Percentiles rank a stretch among this genome's conserved stretches.
phyloP scores from a whole-genome alignment of 2,329 filamentous ascomycete genomes.

The Arthrinium phaeospermum region DNA sequence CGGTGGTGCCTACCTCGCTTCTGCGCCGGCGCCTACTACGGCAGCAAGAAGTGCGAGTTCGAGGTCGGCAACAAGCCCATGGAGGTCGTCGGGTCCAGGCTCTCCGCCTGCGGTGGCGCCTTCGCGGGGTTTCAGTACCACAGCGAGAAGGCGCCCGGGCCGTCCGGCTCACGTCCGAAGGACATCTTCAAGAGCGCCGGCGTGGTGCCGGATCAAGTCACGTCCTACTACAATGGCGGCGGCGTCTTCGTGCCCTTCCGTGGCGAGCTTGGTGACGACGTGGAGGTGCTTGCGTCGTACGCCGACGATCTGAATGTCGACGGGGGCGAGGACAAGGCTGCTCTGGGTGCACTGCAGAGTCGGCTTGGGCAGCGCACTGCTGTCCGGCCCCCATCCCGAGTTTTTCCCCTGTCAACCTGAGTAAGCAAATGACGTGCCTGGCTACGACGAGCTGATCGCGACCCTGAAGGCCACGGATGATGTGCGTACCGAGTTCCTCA shows the following conservation, averaged over 20 bases:
- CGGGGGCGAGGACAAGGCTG: slow-evolving; percentile 73
- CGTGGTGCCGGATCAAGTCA: slow-evolving; percentile 65
- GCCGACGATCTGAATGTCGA: slow-evolving; percentile 77
- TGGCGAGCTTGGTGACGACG: slow-evolving; percentile 62
- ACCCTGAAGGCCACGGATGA: slow-evolving; percentile 72
- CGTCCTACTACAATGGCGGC: slow-evolving; percentile 91
- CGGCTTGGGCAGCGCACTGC: slow-evolving; percentile 77
- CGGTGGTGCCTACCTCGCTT: slow-evolving; percentile 86
- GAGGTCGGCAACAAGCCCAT: slow-evolving; percentile 82
- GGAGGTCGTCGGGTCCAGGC: slow-evolving; percentile 83
- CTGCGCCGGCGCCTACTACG: slow-evolving; percentile 95
- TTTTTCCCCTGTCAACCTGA: slow-evolving; percentile 85
- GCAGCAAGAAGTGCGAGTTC: slow-evolving; percentile 81
- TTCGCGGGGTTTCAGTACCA: slow-evolving; percentile 91
- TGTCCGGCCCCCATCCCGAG: slow-evolving; percentile 94
- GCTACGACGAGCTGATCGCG: slow-evolving; percentile 74
- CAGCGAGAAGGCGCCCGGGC: slow-evolving; percentile 82
- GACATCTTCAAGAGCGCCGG: slow-evolving; percentile 57
- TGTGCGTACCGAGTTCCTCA: slow-evolving; percentile 75
- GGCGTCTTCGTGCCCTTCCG: slow-evolving; percentile 85
- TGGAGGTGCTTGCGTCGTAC: slow-evolving; percentile 85
- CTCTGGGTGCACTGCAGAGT: slow-evolving; percentile 82
- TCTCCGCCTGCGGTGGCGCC: slow-evolving; percentile 82
- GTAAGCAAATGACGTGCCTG: slow-evolving; percentile 69
- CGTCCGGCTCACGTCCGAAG: slow-evolving; percentile 69